These are phyloP conservation scores for Metschnikowia proteae DNA, from an alignment of 805 yeast species.

Conservation along the genomic window DNA sequence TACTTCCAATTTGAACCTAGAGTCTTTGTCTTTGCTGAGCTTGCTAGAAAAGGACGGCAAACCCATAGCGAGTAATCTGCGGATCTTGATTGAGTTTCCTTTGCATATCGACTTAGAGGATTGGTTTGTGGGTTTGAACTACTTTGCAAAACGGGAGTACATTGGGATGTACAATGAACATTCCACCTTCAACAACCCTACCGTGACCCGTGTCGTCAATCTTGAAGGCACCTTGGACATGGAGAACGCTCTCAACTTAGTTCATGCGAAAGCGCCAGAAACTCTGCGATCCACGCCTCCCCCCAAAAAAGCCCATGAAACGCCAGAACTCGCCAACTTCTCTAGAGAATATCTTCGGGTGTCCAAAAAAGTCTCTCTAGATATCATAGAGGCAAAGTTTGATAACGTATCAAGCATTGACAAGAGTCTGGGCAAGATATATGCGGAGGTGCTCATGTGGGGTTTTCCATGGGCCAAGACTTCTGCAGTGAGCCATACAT, in stretches of 20 bases:
- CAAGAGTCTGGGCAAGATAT: constrained; percentile 35
- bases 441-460: constrained; percentile 73
- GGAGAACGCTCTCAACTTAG: constrained; percentile 4
- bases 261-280: not conserved
- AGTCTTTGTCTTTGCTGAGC: constrained; percentile 9
- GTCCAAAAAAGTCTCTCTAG: constrained; percentile 50
- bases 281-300: not conserved
- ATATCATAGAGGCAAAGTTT: constrained; percentile 63
- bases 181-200: constrained; percentile 7
- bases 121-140: constrained; percentile 67
- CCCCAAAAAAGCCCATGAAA: not conserved
- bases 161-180: constrained; percentile 27
- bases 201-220: constrained; percentile 13
- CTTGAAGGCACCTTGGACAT: constrained; percentile 15
- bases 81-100: constrained; percentile 60
- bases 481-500: constrained; percentile 48
- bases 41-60: constrained; percentile 36
- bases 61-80: constrained; percentile 27
- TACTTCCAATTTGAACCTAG: constrained; percentile 24
- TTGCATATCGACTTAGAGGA: constrained; percentile 68
- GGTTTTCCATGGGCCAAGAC: constrained; percentile 76
- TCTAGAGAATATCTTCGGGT: constrained; percentile 44
- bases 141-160: constrained; percentile 60
- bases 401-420: constrained; percentile 19
- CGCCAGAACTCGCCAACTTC: constrained; percentile 10